Evolutionary conservation across 805 yeast genomes (phyloP).

Genomic region (Lachancea waltii): DNA sequence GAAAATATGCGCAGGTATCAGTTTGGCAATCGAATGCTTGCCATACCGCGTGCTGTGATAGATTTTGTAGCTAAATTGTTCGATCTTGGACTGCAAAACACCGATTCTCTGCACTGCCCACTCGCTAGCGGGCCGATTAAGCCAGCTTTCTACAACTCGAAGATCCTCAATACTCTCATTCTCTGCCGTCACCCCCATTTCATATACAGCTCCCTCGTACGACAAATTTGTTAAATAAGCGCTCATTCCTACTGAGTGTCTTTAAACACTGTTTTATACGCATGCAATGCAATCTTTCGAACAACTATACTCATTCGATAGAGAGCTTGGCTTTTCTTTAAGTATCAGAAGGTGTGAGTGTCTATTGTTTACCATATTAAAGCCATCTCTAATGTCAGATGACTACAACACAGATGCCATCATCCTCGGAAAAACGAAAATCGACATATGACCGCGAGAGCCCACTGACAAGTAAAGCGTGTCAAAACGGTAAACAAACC

Average conservation of each 20-base stretch:
- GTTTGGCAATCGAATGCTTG: constrained; percentile 21
- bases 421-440: neutral
- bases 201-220: constrained; percentile 17
- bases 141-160: constrained; percentile 29
- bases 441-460: neutral
- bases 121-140: constrained; percentile 34
- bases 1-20: constrained; percentile 33
- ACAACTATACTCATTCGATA: neutral
- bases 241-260: constrained; percentile 2
- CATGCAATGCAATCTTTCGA: neutral
- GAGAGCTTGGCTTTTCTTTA: neutral
- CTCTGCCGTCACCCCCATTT: constrained; percentile 16
- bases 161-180: constrained; percentile 20
- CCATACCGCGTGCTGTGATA: constrained; percentile 26
- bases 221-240: constrained; percentile 11
- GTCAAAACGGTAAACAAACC: neutral
- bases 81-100: constrained; percentile 42
- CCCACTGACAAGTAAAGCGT: neutral
- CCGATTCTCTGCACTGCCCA: constrained; percentile 48
- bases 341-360: neutral
- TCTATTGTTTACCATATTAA: neutral
- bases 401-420: no score
- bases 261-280: neutral
- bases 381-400: neutral
- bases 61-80: constrained; percentile 27